phyloP scores from a whole-genome alignment of 345 rosid genomes.

The Melaleuca alternifolia region DNA sequence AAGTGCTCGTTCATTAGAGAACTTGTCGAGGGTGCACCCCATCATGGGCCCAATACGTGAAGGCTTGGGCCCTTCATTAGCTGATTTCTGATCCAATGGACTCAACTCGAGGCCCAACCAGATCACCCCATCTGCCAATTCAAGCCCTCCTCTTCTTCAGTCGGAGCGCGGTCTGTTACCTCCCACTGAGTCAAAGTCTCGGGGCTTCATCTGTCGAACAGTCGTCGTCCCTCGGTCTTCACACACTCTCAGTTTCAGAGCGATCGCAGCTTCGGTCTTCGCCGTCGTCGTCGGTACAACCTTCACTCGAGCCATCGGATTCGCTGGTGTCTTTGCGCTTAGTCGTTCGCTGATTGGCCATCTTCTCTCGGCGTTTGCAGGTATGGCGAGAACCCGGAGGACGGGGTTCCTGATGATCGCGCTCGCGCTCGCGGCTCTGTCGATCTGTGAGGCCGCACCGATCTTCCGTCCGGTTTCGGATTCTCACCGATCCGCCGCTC shows the following conservation, averaged over 20 bases:
- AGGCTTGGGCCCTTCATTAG: not conserved
- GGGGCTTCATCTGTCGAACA: not conserved
- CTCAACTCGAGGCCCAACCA: not conserved
- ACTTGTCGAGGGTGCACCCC: not conserved
- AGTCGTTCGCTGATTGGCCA: not conserved
- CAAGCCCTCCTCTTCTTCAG: not conserved
- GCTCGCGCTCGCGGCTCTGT: constrained; percentile 11
- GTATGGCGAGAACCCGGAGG: constrained; percentile 34
- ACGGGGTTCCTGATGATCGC: constrained; percentile 6
- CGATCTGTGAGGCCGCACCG: constrained; percentile 49
- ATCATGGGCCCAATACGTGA: not conserved
- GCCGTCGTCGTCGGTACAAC: not conserved
- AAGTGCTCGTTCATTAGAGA: not conserved
- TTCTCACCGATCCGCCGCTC: constrained; percentile 89
- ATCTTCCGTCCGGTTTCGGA: constrained; percentile 73
- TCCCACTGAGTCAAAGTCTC: not conserved
- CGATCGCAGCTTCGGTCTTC: not conserved
- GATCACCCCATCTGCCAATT: not conserved
- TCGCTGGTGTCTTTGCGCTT: not conserved
- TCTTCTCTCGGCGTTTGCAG: constrained; percentile 9
- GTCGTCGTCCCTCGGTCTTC: not conserved
- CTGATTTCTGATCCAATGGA: not conserved
- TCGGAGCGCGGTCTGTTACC: not conserved
- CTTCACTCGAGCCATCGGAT: not conserved
- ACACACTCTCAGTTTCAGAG: not conserved